A percentile compares a stretch with the other conserved stretches of the same genome.
Evolutionary conservation across 2,329 filamentous ascomycete genomes (phyloP).

Genomic region (Peltaster fructicola): DNA sequence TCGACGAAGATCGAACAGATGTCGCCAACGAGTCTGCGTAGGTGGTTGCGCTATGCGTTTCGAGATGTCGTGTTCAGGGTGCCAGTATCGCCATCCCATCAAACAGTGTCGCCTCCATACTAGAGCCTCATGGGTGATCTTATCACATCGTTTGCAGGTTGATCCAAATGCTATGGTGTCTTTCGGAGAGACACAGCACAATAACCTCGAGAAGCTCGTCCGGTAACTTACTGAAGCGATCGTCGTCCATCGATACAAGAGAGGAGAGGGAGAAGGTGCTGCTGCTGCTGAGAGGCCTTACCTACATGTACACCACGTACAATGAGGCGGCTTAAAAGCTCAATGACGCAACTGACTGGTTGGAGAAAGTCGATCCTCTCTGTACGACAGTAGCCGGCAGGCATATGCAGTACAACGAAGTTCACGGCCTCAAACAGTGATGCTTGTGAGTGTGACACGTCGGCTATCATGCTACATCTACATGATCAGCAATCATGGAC

Average conservation of each 20-base stretch:
- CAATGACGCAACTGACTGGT: too few relatives aligned
- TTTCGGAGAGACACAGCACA: slow-evolving; percentile 41
- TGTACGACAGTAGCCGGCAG: too few relatives aligned
- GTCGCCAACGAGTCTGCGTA: slow-evolving; percentile 44
- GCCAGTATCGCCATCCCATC: slow-evolving; percentile 57
- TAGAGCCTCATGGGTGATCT: slow-evolving; percentile 50
- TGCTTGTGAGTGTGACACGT: too few relatives aligned
- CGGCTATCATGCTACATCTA: too few relatives aligned
- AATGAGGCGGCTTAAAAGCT: too few relatives aligned
- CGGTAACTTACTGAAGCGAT: slow-evolving; percentile 33
- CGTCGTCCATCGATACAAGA: slow-evolving; percentile 5
- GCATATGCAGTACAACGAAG: too few relatives aligned
- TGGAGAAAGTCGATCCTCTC: too few relatives aligned
- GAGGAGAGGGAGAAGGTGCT: too few relatives aligned
- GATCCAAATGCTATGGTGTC: slow-evolving; percentile 36
- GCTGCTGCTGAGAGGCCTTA: too few relatives aligned
- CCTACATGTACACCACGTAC: too few relatives aligned
- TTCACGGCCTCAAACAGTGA: too few relatives aligned
- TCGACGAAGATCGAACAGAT: slow-evolving; percentile 21
- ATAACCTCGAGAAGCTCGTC: slow-evolving; percentile 76
- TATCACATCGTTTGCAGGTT: slow-evolving; percentile 46
- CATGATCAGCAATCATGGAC: too few relatives aligned
- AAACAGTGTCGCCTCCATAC: slow-evolving; percentile 68
- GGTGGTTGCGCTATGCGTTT: slow-evolving; percentile 30
- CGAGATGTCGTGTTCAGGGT: slow-evolving; percentile 41